Percentiles rank a stretch among this genome's conserved stretches.
Evolutionary conservation across 495 filamentous ascomycete genomes (phyloP).

Genomic region (Neurospora tetrasperma): DNA sequence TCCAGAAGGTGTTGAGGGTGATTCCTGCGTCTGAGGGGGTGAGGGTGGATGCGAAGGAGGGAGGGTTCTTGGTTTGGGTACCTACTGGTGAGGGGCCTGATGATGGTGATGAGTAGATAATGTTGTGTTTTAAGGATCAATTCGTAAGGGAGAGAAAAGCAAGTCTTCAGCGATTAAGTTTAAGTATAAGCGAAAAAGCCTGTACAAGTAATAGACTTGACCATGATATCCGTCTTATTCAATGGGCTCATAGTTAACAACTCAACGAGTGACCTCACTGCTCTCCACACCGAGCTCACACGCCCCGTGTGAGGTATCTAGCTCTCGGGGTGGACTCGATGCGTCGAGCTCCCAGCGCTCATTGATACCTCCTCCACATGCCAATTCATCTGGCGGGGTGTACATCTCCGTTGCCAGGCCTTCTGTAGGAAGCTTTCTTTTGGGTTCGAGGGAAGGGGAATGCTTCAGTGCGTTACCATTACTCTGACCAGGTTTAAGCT

Average conservation of each 20-base stretch:
- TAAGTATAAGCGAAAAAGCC: no score
- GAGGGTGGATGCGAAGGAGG: slow-evolving; percentile 56
- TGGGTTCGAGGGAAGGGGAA: not conserved
- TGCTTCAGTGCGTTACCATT: no score
- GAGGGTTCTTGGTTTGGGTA: slow-evolving; percentile 60
- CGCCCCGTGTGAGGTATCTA: not conserved
- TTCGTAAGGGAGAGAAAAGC: no score
- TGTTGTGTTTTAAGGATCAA: no score
- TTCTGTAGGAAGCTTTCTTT: not conserved
- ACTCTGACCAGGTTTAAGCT: no score
- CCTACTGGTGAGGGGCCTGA: slow-evolving; percentile 26
- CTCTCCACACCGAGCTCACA: not conserved
- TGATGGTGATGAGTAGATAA: no score
- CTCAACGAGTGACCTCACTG: not conserved
- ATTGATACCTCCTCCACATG: not conserved
- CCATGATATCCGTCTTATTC: no score
- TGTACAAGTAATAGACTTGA: no score
- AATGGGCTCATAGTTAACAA: no score
- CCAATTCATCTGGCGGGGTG: not conserved
- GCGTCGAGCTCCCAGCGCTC: not conserved
- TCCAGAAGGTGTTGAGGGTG: slow-evolving; percentile 73
- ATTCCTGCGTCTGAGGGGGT: slow-evolving; percentile 57
- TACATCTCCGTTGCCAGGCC: not conserved
- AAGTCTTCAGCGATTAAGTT: no score
- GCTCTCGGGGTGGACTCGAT: not conserved